Evolutionary conservation across 2,329 filamentous ascomycete genomes (phyloP).

Genomic region (Chaetomium sp.): DNA sequence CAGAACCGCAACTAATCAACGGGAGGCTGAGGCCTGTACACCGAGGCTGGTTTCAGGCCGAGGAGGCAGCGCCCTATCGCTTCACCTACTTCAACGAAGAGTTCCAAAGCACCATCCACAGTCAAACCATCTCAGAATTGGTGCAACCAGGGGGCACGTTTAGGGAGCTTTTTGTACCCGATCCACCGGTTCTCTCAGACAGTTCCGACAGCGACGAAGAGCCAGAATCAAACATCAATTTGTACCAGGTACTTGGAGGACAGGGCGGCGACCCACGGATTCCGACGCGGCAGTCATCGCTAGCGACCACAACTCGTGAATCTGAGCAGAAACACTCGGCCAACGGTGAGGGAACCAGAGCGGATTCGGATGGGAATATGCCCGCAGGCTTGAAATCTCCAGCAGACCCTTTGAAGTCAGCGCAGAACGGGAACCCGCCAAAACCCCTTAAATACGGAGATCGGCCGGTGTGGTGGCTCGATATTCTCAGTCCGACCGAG

Average conservation of each 20-base stretch:
- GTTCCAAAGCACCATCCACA: constrained; percentile 93
- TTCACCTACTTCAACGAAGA: constrained; percentile 99
- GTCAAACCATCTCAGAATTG: constrained; percentile 90
- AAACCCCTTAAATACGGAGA: constrained; percentile 64
- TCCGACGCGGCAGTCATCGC: constrained; percentile 51
- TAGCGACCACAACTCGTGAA: constrained; percentile 38
- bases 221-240: constrained; percentile 43
- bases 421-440: constrained; percentile 32
- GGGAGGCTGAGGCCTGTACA: constrained; percentile 82
- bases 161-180: constrained; percentile 84
- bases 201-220: constrained; percentile 68
- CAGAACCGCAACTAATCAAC: constrained; percentile 88
- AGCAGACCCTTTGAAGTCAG: constrained; percentile 46
- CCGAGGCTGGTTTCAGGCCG: constrained; percentile 79
- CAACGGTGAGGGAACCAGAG: constrained; percentile 35
- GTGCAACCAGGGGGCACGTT: constrained; percentile 84
- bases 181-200: constrained; percentile 74
- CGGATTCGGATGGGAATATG: constrained; percentile 37
- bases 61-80: constrained; percentile 87
- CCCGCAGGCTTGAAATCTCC: constrained; percentile 36
- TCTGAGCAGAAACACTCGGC: constrained; percentile 29
- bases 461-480: constrained; percentile 94
- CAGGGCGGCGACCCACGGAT: constrained; percentile 48
- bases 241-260: constrained; percentile 32
- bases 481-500: constrained; percentile 87